Percentiles rank a stretch among this genome's conserved stretches.
These are phyloP conservation scores for Chimonanthus praecox DNA, from an alignment of 164 flowering plant species.

Conservation along the genomic window DNA sequence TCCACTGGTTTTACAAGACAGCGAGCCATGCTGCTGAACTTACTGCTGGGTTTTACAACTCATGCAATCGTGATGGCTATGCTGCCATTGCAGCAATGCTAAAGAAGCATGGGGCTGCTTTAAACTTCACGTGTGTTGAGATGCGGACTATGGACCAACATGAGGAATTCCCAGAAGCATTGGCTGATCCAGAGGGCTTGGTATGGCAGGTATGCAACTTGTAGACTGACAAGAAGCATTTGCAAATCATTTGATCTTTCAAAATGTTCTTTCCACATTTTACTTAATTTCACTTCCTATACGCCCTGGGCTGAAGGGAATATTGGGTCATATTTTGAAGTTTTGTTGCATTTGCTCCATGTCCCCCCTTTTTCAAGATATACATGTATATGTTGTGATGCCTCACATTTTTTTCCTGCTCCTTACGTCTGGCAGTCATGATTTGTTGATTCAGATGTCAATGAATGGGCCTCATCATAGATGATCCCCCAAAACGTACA, in stretches of 20 bases:
- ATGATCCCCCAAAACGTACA: too few species aligned
- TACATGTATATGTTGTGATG: not conserved
- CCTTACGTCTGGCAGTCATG: not conserved
- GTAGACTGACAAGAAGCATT: not conserved
- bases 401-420: too few species aligned
- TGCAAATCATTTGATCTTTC: not conserved
- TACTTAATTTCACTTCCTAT: not conserved
- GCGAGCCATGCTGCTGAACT: constrained; percentile 93
- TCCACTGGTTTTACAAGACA: constrained; percentile 96
- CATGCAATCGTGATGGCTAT: constrained; percentile 88
- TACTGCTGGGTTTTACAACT: constrained; percentile 84
- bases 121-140: constrained; percentile 60
- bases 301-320: not conserved
- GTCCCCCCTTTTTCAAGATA: not conserved
- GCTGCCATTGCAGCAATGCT: constrained; percentile 59
- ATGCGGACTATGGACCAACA: constrained; percentile 43
- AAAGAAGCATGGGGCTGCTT: constrained; percentile 65
- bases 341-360: not conserved
- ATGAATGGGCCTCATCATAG: not conserved
- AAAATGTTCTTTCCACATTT: too few species aligned
- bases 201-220: constrained; percentile 69
- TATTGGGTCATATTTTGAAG: not conserved
- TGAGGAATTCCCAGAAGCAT: constrained; percentile 55
- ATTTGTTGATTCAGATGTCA: not conserved
- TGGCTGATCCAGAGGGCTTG: constrained; percentile 78